Evolutionary conservation across 1,139 yeast species (phyloP), one percentile per base, ranked within the genome.

Genomic region (Magnusiomyces fungicola): DNA sequence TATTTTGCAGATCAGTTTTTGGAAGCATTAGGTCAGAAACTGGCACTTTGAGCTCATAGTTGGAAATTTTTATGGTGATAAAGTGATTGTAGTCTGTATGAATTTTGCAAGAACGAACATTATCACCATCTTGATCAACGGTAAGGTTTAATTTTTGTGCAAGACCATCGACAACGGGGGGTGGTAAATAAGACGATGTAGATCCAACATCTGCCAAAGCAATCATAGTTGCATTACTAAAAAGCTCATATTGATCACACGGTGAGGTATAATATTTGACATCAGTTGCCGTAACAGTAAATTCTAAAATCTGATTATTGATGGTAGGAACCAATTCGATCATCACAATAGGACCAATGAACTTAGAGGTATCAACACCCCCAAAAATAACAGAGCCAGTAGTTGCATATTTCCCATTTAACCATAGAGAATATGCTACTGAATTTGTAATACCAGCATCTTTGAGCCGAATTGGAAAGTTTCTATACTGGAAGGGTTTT

Each of bases 331-430:
- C 53, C 42, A 50, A 43, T n/a, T 50, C 49, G 7, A 50, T 37
- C 10, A 29, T 48, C 2, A 48, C 49, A 25, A 50, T 25, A 42
- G 50, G 50, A 6, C 49, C 50, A 22, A 18, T 32, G 58, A 69
- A 78, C 61, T 78, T 80, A 25, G 77, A 74, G 47, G 70, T 69
- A 61, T 80, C 86, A 48, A 79, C 68, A 37, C 80, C 85, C 5
- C 86, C 85, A 62, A 80, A 80, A 46, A 80, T 67, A 43, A 80
- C 64, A n/a, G 72, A 58, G 3, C 85, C 85, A 1, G 65, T 55
- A 25, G 64, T 59, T 9, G 75, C 61, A 21, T 65, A 66, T 22
- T 65, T 57, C 23, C 69, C 63, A 51, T 73, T 71, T 55, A 80
- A 69, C 63, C 73, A 79, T 46, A 82, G 64, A 3, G 87, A 80